Conservation (phyloP, 177 flowering plant species). For the Vitis hybrid region DNA sequence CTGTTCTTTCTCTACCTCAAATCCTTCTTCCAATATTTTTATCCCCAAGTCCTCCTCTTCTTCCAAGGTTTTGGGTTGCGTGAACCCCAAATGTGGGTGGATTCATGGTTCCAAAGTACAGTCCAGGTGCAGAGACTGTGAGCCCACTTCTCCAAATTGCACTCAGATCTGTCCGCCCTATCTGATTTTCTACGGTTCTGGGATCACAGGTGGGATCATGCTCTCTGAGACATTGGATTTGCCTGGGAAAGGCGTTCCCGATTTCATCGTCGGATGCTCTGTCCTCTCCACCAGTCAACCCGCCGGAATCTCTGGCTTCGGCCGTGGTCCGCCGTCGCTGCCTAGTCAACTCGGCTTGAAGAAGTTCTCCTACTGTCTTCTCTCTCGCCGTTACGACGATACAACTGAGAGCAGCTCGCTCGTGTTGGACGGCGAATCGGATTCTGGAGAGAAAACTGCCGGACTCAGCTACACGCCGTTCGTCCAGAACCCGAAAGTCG, state of each 20-base stretch:
- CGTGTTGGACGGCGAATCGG: constrained; percentile 29
- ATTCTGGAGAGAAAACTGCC: constrained; percentile 13
- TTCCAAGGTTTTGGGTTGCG: constrained; percentile 65
- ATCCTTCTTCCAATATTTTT: constrained; percentile 44
- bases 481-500: constrained; percentile 38
- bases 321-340: constrained; percentile 67
- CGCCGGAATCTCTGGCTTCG: constrained; percentile 85
- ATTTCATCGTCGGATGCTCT: constrained; percentile 81
- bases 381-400: constrained; percentile 73
- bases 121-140: constrained; percentile 39
- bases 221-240: constrained; percentile 62
- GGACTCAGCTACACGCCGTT: constrained; percentile 65
- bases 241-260: constrained; percentile 25
- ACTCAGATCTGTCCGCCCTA: constrained; percentile 72
- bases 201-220: constrained; percentile 64
- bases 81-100: constrained; percentile 76
- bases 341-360: constrained; percentile 63
- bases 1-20: constrained; percentile 33
- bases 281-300: constrained; percentile 62
- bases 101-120: constrained; percentile 31
- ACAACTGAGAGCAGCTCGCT: constrained; percentile 39
- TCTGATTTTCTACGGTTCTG: constrained; percentile 60
- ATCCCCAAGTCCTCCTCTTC: constrained; percentile 71
- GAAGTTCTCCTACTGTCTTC: constrained; percentile 74
- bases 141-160: constrained; percentile 29